Conservation (phyloP, 768 basidiomycete genomes). For the Pleurotus giganteus region DNA sequence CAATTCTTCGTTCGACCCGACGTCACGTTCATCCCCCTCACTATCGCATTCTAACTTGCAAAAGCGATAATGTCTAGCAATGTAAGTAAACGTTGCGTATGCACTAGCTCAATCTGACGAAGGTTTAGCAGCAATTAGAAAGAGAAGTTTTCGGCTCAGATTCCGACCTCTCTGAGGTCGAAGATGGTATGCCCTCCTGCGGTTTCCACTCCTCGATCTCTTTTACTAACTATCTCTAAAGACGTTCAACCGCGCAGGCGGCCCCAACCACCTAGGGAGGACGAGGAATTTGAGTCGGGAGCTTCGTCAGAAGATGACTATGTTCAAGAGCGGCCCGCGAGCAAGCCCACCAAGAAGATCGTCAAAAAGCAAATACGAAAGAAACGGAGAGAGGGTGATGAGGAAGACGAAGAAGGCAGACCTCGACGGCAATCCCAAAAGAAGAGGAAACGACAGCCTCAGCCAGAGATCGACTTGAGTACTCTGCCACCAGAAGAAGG, state of each 20-base stretch:
- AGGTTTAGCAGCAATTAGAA: conserved; percentile 23
- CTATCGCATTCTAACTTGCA: no score
- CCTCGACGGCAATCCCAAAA: conserved; percentile 32
- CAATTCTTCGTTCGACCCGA: no score
- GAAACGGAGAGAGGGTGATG: conserved; percentile 21
- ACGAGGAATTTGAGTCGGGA: conserved; percentile 54
- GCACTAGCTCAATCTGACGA: not conserved
- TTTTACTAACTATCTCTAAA: conserved; percentile 8
- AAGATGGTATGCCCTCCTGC: conserved; percentile 41
- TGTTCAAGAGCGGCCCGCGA: conserved; percentile 32
- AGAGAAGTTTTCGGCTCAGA: conserved; percentile 81
- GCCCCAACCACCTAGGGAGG: conserved; percentile 35
- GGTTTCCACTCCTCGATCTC: not conserved
- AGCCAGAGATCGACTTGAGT: conserved; percentile 62
- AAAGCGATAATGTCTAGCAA: not conserved
- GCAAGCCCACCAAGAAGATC: conserved; percentile 19
- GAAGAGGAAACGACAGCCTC: conserved; percentile 58
- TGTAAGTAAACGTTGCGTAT: not conserved
- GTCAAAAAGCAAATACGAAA: conserved; percentile 30
- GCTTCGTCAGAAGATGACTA: conserved; percentile 51
- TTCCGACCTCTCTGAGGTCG: conserved; percentile 81
- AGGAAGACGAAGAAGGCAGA: conserved; percentile 28
- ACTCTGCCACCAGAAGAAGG: conserved; percentile 80
- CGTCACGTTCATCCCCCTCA: no score
- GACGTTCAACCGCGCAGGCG: conserved; percentile 20